Evolutionary conservation across 805 yeast species (phyloP).

Genomic region (Suhomyces emberorum): DNA sequence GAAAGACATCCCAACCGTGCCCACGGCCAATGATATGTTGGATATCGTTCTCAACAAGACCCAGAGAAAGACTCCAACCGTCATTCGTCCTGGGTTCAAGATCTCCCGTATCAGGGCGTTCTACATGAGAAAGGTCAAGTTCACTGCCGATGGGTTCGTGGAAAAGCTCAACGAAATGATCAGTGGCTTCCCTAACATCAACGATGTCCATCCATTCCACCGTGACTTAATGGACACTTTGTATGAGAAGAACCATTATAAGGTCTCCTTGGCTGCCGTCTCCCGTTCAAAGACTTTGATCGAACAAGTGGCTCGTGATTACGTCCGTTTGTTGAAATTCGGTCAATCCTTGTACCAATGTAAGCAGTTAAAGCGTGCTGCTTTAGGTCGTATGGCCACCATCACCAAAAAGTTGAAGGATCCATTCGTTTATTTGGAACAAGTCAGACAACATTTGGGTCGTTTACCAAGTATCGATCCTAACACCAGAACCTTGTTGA

Average conservation of each 20-base stretch:
- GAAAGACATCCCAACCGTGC: conserved; percentile 97
- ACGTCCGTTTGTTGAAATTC: conserved; percentile 87
- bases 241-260: conserved; percentile 97
- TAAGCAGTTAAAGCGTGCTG: conserved; percentile 97
- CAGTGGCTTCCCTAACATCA: conserved; percentile 90
- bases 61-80: conserved; percentile 99
- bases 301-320: conserved; percentile 96
- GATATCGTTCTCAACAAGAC: conserved; percentile 96
- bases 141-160: conserved; percentile 91
- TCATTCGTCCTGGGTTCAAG: conserved; percentile 92
- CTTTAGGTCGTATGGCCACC: conserved; percentile 99
- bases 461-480: conserved; percentile 98
- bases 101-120: conserved; percentile 95
- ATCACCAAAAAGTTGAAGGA: conserved; percentile 93
- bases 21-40: conserved; percentile 86
- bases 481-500: conserved; percentile 92
- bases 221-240: conserved; percentile 96
- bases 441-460: conserved; percentile 98
- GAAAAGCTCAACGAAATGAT: conserved; percentile 88
- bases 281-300: conserved; percentile 90
- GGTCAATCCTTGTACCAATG: conserved; percentile 98
- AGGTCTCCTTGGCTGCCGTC: conserved; percentile 91
- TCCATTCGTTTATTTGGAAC: conserved; percentile 89
- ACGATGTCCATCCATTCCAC: conserved; percentile 98
- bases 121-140: conserved; percentile 97